These are phyloP conservation scores for Meyerozyma carpophila DNA, from an alignment of 1,139 yeast genomes.

Conservation along the genomic window DNA sequence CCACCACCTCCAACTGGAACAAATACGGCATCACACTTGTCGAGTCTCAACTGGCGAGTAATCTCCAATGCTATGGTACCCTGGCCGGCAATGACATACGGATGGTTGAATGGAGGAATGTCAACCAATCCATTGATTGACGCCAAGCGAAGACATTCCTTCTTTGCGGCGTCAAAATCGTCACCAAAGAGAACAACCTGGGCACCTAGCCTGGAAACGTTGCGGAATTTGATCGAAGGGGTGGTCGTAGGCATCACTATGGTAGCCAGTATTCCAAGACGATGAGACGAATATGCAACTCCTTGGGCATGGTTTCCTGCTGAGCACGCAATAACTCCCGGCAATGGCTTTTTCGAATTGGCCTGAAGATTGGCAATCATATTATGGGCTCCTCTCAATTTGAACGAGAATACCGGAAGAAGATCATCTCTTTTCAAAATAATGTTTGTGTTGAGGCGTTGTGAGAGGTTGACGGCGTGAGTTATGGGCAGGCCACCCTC, in stretches of 20 bases:
- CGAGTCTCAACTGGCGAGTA: slow-evolving; percentile 75
- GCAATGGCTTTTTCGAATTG: slow-evolving; percentile 52
- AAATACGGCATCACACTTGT: slow-evolving; percentile 79
- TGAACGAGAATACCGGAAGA: slow-evolving; percentile 92
- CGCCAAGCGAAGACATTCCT: slow-evolving; percentile 73
- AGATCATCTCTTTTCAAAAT: slow-evolving; percentile 86
- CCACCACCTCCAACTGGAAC: slow-evolving; percentile 99
- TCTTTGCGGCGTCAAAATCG: slow-evolving; percentile 89
- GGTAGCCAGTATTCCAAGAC: slow-evolving; percentile 84
- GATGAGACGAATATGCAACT: slow-evolving; percentile 86
- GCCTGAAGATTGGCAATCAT: slow-evolving; percentile 83
- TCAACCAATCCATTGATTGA: slow-evolving; percentile 70
- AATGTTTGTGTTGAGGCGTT: slow-evolving; percentile 67
- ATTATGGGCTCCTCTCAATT: slow-evolving; percentile 94
- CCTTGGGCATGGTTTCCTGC: slow-evolving; percentile 99
- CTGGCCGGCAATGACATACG: slow-evolving; percentile 98
- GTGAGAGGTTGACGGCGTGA: slow-evolving; percentile 69
- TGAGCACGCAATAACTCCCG: slow-evolving; percentile 95
- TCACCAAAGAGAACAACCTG: slow-evolving; percentile 91
- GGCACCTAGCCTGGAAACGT: slow-evolving; percentile 88
- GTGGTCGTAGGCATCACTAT: slow-evolving; percentile 98
- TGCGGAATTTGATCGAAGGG: slow-evolving; percentile 88
- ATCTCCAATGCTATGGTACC: slow-evolving; percentile 95
- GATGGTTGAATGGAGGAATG: slow-evolving; percentile 97
- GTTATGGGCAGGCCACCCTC: slow-evolving; percentile 75